Conservation (phyloP, 495 filamentous ascomycete genomes). For the Podospora australis region DNA sequence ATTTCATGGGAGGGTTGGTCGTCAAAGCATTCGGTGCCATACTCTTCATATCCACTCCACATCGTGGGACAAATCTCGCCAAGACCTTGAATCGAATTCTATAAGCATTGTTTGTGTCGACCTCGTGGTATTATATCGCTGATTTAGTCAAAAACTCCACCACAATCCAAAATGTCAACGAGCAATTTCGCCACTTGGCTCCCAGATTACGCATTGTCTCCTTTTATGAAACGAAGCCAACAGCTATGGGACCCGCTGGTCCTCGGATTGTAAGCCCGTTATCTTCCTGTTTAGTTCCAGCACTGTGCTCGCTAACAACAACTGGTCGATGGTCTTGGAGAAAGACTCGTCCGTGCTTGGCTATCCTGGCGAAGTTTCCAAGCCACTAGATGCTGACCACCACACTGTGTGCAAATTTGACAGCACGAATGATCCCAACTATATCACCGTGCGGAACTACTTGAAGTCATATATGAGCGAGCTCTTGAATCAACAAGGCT, state of each 20-base stretch:
- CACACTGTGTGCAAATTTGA: conserved; percentile 44
- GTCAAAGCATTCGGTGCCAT: conserved; percentile 35
- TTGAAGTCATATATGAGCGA: conserved; percentile 23
- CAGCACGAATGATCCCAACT: conserved; percentile 35
- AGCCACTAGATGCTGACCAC: conserved; percentile 42
- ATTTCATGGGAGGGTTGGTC: conserved; percentile 44
- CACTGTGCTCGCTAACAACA: neutral
- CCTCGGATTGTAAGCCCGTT: too few relatives aligned
- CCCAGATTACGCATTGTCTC: conserved; percentile 33
- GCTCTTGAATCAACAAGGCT: too few relatives aligned
- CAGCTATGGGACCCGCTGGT: too few relatives aligned
- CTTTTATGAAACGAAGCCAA: conserved; percentile 44
- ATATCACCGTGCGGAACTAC: conserved; percentile 33
- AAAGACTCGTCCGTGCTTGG: conserved; percentile 41
- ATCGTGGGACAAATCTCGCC: conserved; percentile 41
- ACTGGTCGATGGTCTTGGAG: conserved; percentile 32
- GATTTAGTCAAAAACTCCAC: conserved; percentile 35
- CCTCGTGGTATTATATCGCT: conserved; percentile 34
- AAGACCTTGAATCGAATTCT: conserved; percentile 31
- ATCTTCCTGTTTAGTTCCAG: too few relatives aligned
- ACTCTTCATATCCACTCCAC: conserved; percentile 44
- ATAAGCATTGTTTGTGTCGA: conserved; percentile 16
- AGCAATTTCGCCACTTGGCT: conserved; percentile 41
- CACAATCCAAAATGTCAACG: conserved; percentile 38
- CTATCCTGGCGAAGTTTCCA: conserved; percentile 35